Conservation (phyloP, 805 yeast genomes). For the Spathaspora passalidarum region DNA sequence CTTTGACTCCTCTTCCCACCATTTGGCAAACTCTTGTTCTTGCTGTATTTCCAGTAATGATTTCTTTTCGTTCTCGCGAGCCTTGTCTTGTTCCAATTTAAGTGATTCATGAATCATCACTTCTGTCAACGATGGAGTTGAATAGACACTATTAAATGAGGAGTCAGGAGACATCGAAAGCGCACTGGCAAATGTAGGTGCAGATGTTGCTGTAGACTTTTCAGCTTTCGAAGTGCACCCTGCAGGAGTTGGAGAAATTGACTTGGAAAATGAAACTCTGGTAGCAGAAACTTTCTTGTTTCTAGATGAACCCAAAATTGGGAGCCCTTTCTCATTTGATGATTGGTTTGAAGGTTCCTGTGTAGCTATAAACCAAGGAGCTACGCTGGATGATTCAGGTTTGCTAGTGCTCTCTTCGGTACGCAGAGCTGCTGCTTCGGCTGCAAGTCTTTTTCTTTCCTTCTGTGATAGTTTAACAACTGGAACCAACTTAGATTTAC, state of each 20-base stretch:
- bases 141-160: slow-evolving; percentile 6
- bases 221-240: not conserved
- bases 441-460: slow-evolving; percentile 48
- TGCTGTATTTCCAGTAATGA: slow-evolving; percentile 70
- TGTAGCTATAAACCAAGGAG: slow-evolving; percentile 11
- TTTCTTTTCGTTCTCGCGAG: slow-evolving; percentile 27
- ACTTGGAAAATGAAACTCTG: not conserved
- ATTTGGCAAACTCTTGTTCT: slow-evolving; percentile 78
- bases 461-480: slow-evolving; percentile 53
- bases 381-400: slow-evolving; percentile 4
- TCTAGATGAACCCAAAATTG: slow-evolving; percentile 16
- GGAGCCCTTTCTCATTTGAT: slow-evolving; percentile 11
- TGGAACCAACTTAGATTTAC: slow-evolving; percentile 32
- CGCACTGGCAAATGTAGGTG: slow-evolving; percentile 2
- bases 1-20: slow-evolving; percentile 86
- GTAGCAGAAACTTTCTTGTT: not conserved
- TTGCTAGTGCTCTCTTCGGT: not conserved
- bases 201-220: not conserved
- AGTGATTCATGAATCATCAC: slow-evolving; percentile 47
- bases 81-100: slow-evolving; percentile 27
- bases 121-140: slow-evolving; percentile 37
- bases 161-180: slow-evolving; percentile 3
- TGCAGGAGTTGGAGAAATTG: not conserved
- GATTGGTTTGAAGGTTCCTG: not conserved
- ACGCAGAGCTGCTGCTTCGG: slow-evolving; percentile 3